Evolutionary conservation across 805 yeast species (phyloP).

Genomic region (Sugiyamaella smithiae): DNA sequence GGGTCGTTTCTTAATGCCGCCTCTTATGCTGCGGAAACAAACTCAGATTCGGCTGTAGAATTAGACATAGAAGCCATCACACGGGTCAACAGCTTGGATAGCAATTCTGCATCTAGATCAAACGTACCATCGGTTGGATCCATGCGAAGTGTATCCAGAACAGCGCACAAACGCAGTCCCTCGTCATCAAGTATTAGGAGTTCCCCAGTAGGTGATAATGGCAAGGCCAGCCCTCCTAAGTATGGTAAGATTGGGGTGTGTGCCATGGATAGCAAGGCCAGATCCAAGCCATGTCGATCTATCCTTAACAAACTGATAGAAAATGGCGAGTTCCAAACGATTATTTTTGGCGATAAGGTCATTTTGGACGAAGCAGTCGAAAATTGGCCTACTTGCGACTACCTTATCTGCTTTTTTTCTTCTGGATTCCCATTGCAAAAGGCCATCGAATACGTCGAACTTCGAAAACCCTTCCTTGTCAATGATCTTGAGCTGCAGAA

Average conservation of each 20-base stretch:
- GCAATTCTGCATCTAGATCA: background rate
- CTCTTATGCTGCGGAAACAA: slow-evolving; percentile 6
- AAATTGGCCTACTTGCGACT: slow-evolving; percentile 99
- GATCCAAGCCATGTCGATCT: slow-evolving; percentile 92
- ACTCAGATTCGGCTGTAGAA: slow-evolving; percentile 10
- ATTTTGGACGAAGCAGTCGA: slow-evolving; percentile 89
- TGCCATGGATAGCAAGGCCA: slow-evolving; percentile 97
- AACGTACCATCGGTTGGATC: background rate
- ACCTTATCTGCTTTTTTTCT: slow-evolving; percentile 88
- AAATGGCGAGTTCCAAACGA: slow-evolving; percentile 93
- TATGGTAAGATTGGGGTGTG: slow-evolving; percentile 97
- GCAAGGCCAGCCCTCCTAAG: slow-evolving; percentile 20
- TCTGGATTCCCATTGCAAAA: slow-evolving; percentile 94
- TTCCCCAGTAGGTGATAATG: background rate
- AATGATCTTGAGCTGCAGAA: slow-evolving; percentile 91
- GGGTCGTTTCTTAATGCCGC: slow-evolving; percentile 10
- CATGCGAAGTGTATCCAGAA: slow-evolving; percentile 3
- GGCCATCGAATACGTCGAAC: slow-evolving; percentile 85
- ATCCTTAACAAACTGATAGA: slow-evolving; percentile 84
- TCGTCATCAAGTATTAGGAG: slow-evolving; percentile 7
- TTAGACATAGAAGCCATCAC: slow-evolving; percentile 14
- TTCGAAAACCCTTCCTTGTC: slow-evolving; percentile 84
- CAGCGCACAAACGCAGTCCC: slow-evolving; percentile 6
- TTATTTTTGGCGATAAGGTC: slow-evolving; percentile 95
- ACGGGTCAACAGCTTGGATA: slow-evolving; percentile 10